Base-by-base conservation (phyloP, 2,329 filamentous ascomycete species). In the Alternaria gansuensis region DNA sequence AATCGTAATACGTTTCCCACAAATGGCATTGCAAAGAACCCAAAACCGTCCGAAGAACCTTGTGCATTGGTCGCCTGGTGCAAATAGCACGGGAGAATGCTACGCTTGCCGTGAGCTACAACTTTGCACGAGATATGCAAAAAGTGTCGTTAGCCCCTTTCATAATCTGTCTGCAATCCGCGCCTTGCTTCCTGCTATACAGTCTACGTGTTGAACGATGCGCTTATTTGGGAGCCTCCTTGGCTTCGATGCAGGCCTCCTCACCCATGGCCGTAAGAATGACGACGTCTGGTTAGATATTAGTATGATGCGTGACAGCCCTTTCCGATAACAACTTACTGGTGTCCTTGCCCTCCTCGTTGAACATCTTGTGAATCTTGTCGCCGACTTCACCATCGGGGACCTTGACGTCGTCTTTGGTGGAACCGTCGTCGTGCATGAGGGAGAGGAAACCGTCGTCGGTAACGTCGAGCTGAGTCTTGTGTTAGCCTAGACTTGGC, bases 241-340 rank as follows among this genome's bases (percentile, higher is more conserved):
- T 98, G 83, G 89, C 90, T 79, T 97, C 93, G 79, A 97, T 90
- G 77, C 89, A 90, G 74, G 86, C 83, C 87, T 98, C 91, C 84
- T 99, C 94, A 78, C 91, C 91, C 95, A 99, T 99, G 79, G 95
- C 88, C 75, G 92, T 91, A 79, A 96, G 90, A 80, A 99, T 88
- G 75, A 94, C 90, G 75, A 98, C 90, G 82, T 93, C 93, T 97
- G 66, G 1, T 40, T 21, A 10, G 43, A n/a, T 24, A 55, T 77
- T 57, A 75, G 69, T 49, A 49, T 5, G 8, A 23, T 56, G 11
- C n/a, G 29, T n/a, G 10, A 36, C 10, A 2, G 6, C 43, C 6
- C 5, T 3, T 49, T 34, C 13, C n/a, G 5, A 3, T n/a, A 8
- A 34, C 59, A 43, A 87, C 93, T 88, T 86, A 97, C 93, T 94